Evolutionary conservation across 257 asterid species (phyloP).

Genomic region (Apocynum venetum): DNA sequence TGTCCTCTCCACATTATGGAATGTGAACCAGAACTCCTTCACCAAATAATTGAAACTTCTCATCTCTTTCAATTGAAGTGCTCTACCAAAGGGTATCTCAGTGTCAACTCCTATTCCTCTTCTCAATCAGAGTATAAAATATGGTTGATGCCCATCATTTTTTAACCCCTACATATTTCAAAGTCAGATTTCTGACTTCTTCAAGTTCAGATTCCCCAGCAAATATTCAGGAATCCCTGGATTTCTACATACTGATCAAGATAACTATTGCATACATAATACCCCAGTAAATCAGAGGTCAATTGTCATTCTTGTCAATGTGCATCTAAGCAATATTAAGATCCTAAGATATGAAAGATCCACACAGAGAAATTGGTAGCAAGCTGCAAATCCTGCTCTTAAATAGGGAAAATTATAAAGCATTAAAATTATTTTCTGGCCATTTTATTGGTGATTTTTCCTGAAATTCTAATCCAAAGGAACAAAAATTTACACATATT

Average conservation of each 20-base stretch:
- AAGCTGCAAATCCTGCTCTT: neutral
- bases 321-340: neutral
- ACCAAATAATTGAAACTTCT: neutral
- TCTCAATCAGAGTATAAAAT: neutral
- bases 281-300: neutral
- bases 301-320: neutral
- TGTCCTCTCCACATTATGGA: neutral
- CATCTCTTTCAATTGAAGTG: neutral
- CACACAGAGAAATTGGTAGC: neutral
- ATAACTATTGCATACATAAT: neutral
- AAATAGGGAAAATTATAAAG: neutral
- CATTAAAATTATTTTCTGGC: neutral
- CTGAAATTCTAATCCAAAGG: neutral
- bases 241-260: neutral
- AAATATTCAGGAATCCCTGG: neutral
- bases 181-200: neutral
- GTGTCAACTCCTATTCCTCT: neutral
- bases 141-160: neutral
- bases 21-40: neutral
- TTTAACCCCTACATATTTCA: neutral
- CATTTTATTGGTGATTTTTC: neutral
- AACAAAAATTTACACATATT: neutral
- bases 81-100: neutral
- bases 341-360: neutral
- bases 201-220: neutral